Conservation (phyloP, 2,329 filamentous ascomycete genomes). For the Pseudogymnoascus sp. region DNA sequence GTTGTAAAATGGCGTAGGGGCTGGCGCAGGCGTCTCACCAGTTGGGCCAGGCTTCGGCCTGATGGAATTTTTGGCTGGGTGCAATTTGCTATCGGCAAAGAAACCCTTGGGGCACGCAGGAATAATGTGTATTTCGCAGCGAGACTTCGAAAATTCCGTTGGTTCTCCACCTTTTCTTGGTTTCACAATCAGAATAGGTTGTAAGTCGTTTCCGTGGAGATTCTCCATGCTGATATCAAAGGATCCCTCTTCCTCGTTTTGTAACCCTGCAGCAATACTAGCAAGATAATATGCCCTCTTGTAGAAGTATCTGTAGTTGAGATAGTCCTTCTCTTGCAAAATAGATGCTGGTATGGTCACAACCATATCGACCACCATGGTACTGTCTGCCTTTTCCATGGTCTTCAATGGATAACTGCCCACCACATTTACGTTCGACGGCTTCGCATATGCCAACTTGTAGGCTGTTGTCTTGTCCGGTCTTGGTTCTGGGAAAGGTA, state of each 20-base stretch:
- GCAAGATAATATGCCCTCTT: conserved; percentile 89
- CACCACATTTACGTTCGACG: conserved; percentile 74
- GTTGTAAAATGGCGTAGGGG: conserved; percentile 80
- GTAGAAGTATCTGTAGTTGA: conserved; percentile 90
- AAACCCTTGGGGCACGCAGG: conserved; percentile 62
- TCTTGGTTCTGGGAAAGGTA: conserved; percentile 78
- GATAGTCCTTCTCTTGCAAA: conserved; percentile 91
- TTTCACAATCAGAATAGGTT: conserved; percentile 55
- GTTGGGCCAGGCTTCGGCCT: conserved; percentile 45
- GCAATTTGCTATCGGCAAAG: conserved; percentile 66
- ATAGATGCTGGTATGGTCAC: conserved; percentile 73
- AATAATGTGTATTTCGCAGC: conserved; percentile 65
- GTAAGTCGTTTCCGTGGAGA: conserved; percentile 66
- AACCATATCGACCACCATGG: conserved; percentile 68
- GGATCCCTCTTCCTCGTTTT: conserved; percentile 44
- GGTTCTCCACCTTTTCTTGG: conserved; percentile 20
- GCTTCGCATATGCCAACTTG: conserved; percentile 70
- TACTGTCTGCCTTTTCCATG: conserved; percentile 56
- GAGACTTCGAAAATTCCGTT: conserved; percentile 32
- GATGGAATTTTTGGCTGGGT: conserved; percentile 63
- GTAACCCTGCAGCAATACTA: conserved; percentile 66
- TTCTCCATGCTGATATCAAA: conserved; percentile 57
- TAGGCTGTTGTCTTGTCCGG: conserved; percentile 72
- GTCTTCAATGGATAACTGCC: conserved; percentile 79
- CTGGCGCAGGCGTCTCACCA: conserved; percentile 32